Conservation (phyloP, 495 filamentous ascomycete species). For the Hypoxylon crocopeplum region DNA sequence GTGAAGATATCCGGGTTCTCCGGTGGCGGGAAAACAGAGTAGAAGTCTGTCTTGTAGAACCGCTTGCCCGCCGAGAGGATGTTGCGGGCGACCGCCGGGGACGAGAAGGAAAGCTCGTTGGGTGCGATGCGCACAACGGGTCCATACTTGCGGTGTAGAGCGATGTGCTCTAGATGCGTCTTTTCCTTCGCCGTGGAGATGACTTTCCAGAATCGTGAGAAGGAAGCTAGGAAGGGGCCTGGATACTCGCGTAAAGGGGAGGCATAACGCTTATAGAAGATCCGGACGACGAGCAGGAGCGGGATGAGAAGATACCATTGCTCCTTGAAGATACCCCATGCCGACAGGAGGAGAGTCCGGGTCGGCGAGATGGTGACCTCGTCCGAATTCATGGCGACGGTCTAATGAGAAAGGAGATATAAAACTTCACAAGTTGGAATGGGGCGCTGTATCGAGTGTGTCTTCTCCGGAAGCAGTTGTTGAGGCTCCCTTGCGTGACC, state of each 20-base stretch:
- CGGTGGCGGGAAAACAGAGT: constrained; percentile 61
- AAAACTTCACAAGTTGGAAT: neutral
- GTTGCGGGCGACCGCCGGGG: constrained; percentile 55
- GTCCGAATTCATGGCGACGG: constrained; percentile 37
- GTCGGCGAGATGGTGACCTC: constrained; percentile 40
- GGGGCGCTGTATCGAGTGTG: neutral
- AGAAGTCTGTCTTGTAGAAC: constrained; percentile 64
- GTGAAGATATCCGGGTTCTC: constrained; percentile 68
- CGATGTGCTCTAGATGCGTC: constrained; percentile 55
- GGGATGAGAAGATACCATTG: constrained; percentile 49
- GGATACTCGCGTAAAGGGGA: constrained; percentile 56
- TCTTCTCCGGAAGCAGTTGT: constrained; percentile 18
- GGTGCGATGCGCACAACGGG: constrained; percentile 63
- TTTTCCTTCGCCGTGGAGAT: constrained; percentile 43
- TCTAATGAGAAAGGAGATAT: constrained; percentile 1
- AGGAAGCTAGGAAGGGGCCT: constrained; percentile 58
- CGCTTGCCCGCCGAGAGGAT: constrained; percentile 58
- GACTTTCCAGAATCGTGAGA: constrained; percentile 56
- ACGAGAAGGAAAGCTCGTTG: constrained; percentile 61
- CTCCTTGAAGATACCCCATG: constrained; percentile 37
- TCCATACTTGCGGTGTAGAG: constrained; percentile 60
- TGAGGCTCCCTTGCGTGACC: constrained; percentile 21
- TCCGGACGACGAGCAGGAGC: constrained; percentile 39
- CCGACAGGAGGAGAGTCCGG: constrained; percentile 36
- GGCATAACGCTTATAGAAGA: constrained; percentile 49